A percentile compares a stretch with the other conserved stretches of the same genome.
Evolutionary conservation across 169 alveolate species (phyloP).

Genomic region (Cryptosporidium parvum): DNA sequence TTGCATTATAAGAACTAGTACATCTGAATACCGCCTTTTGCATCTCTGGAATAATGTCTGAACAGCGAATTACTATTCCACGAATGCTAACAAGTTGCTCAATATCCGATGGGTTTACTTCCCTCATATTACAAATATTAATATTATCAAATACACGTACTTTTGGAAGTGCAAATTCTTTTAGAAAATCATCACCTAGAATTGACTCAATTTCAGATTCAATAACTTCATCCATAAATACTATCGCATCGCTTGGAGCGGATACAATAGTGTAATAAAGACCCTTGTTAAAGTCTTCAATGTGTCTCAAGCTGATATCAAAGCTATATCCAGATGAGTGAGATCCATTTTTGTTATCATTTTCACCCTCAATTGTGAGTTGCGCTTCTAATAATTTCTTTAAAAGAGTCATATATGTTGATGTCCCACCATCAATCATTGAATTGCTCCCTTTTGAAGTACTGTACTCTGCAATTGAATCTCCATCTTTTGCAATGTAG

Average conservation of each 20-base stretch:
- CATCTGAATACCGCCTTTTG: conserved; percentile 96
- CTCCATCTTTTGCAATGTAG: conserved; percentile 59
- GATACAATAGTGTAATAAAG: conserved; percentile 45
- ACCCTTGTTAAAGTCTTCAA: conserved; percentile 46
- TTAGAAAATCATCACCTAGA: conserved; percentile 60
- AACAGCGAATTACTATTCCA: conserved; percentile 95
- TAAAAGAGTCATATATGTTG: conserved; percentile 55
- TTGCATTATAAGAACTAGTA: conserved; percentile 65
- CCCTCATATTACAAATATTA: conserved; percentile 83
- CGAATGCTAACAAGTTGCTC: conserved; percentile 92
- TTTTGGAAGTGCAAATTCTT: conserved; percentile 62
- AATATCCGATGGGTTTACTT: conserved; percentile 88
- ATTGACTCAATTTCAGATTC: conserved; percentile 54
- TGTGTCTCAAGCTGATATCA: conserved; percentile 69
- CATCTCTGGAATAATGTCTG: conserved; percentile 98
- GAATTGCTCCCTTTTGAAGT: conserved; percentile 5
- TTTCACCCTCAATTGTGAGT: conserved; percentile 30
- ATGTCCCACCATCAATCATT: not conserved
- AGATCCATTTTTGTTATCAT: conserved; percentile 13
- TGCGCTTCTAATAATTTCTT: conserved; percentile 62
- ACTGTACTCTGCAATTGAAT: conserved; percentile 21
- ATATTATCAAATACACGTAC: conserved; percentile 70
- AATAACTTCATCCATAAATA: conserved; percentile 72
- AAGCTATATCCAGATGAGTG: conserved; percentile 21
- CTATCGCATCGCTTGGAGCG: conserved; percentile 60